Evolutionary conservation across 331 rosid species (phyloP), one percentile per base, ranked within the genome.

Genomic region (Malus hybrid): DNA sequence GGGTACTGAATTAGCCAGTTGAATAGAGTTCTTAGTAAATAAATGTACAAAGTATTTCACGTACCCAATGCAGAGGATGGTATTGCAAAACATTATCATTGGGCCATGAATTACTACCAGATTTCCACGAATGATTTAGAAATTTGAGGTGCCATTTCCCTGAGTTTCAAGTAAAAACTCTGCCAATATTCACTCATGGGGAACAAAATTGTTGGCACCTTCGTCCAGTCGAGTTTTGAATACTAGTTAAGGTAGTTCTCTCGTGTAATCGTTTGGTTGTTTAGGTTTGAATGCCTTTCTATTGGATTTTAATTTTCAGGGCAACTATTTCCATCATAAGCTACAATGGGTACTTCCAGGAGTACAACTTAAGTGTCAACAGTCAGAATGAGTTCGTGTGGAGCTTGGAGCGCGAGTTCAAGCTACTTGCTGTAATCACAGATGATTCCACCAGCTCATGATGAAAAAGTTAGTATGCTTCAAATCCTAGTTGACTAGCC

Each of bases 321-420:
- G 92, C 83, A 71, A 90, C 84, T 26, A 42, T 94, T 79, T 84
- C 86, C 62, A 88, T 90, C 70, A 81, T 94, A 75, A 82, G 88
- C 78, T 90, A 77, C 78, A 86, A 85, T 62, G 99, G 99, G 36
- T 79, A 85, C 84, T 88, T 92, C 79, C 88, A 82, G 55, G 97
- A 94, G 84, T 94, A 92, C 87, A 85, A 72, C 79, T 44, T 94
- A 50, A 88, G 77, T 50, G 76, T 92, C 75, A 88, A 84, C 68
- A 74, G 86, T 53, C 89, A 82, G 48, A 89, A 87, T 48, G 91
- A 85, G 77, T 83, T 90, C 67, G 80, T 86, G 57, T 90, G 93
- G 93, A 78, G 86, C 71, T 52, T 88, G 78, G 93, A 80, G 66
- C 88, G 91, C 30, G 95, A 92, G 68, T 85, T 92, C 81, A 90